These are phyloP conservation scores for Catunica adiposa DNA, from an alignment of 2,329 filamentous ascomycete species.

Conservation along the genomic window DNA sequence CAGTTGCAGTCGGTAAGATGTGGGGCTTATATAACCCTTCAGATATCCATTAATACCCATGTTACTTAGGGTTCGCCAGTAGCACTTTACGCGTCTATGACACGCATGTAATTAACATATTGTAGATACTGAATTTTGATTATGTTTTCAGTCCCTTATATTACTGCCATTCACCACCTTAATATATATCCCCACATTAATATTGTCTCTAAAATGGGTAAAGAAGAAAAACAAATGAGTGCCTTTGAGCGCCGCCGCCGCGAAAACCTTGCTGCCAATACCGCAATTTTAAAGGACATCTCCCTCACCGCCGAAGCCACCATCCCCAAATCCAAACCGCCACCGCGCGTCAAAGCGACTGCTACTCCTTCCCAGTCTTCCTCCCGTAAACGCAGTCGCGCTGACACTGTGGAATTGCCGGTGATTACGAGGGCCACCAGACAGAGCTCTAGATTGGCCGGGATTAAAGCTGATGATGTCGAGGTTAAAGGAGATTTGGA, in stretches of 20 bases:
- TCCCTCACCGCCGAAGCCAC: conserved; percentile 49
- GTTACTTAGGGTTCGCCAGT: not conserved
- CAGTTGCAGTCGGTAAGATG: not conserved
- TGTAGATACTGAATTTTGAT: too few relatives aligned
- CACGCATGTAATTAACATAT: not conserved
- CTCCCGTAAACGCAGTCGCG: conserved; percentile 16
- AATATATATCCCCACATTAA: too few relatives aligned
- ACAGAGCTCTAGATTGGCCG: conserved; percentile 41
- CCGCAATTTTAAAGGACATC: conserved; percentile 63
- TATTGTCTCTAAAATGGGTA: not conserved
- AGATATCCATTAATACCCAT: not conserved
- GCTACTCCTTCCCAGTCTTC: conserved; percentile 14
- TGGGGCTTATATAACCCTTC: not conserved
- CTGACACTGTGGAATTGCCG: conserved; percentile 31
- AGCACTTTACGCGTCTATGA: not conserved
- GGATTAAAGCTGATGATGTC: conserved; percentile 32
- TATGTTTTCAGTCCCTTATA: too few relatives aligned
- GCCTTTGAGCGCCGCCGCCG: conserved; percentile 74
- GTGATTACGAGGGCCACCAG: conserved; percentile 29
- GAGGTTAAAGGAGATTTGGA: conserved; percentile 18
- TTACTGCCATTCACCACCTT: too few relatives aligned
- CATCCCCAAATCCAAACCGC: conserved; percentile 21
- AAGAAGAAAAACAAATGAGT: conserved; percentile 36
- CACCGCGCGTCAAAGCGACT: conserved; percentile 25
- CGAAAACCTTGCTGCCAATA: conserved; percentile 75